Base-by-base conservation (phyloP, 148 eudicot species). In the Chenopodium album region DNA sequence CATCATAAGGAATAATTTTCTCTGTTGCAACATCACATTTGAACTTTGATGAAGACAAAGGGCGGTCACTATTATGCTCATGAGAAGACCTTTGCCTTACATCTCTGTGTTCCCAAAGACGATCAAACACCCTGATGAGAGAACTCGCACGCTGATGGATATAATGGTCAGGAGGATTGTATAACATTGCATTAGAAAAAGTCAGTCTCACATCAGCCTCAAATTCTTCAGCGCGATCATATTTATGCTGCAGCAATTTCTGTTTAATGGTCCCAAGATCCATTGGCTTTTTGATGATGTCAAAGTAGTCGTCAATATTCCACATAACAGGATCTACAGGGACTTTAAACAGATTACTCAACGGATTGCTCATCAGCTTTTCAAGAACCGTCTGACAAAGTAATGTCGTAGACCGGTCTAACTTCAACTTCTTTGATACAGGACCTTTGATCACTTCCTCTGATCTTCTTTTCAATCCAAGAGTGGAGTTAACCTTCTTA, bases 251-350 rank as follows among this genome's bases (percentile, higher is more conserved):
- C 73, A 79, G 87, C 81, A 96, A 78, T 52, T 89, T 94, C 62
- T 72, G 44, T 44, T 84, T 85, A 50, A 96, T 84, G 10, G 98
- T 96, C 76, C 99, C 99, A 84, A 96, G 87, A 89, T 96, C 99
- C 99, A 96, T 96, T 34, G 99, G 99, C 0, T 89, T 37, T 54
- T 87, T 81, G 31, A 96, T 87, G 41, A 96, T 79, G 22, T 89
- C 80, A 72, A 89, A 89, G 70, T 96, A 96, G 86, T 96, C 99
- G 32, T 90, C 92, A 84, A 94, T 28, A 28, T 28, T 28, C 29
- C 29, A 28, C 29, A 28, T 28, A 28, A 28, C 29, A 28, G 29
- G 29, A 28, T 28, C 29, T 28, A 28, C 29, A 28, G 29, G 29
- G 29, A 28, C 29, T 28, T 28, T 88, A 10, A 94, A 96, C 70